Conservation (phyloP, 768 basidiomycete genomes). For the Heimioporus sp. region DNA sequence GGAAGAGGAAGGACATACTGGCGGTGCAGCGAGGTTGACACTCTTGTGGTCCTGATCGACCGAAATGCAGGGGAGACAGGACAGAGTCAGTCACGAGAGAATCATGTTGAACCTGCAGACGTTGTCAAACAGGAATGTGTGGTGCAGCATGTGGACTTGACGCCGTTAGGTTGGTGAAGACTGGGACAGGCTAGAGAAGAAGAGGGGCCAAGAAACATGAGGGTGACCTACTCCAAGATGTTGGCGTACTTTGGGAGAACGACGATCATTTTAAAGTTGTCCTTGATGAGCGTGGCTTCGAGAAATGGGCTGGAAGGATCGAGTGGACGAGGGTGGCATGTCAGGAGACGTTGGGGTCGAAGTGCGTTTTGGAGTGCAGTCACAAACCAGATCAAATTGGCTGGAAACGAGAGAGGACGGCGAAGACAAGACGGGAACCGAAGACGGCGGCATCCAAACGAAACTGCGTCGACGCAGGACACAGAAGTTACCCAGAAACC, state of each 20-base stretch:
- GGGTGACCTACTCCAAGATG: conserved; percentile 96
- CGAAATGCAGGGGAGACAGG: too few relatives aligned
- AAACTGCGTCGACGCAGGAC: conserved; percentile 32
- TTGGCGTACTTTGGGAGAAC: conserved; percentile 94
- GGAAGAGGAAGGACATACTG: too few relatives aligned
- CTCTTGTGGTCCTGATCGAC: too few relatives aligned
- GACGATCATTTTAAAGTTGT: conserved; percentile 98
- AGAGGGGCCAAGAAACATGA: conserved; percentile 42
- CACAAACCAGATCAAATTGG: conserved; percentile 73
- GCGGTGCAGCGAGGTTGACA: too few relatives aligned
- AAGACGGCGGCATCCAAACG: conserved; percentile 42
- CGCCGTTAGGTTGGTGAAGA: conserved; percentile 92
- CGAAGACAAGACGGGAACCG: conserved; percentile 48
- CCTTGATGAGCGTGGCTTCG: conserved; percentile 93
- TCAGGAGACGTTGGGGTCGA: conserved; percentile 70
- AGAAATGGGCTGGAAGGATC: conserved; percentile 95
- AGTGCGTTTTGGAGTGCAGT: conserved; percentile 68
- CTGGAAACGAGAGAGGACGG: too few relatives aligned
- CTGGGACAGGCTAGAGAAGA: conserved; percentile 37
- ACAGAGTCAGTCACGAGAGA: neutral
- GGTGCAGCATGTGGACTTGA: conserved; percentile 90
- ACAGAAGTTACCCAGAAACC: conserved; percentile 52
- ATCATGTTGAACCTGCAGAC: conserved; percentile 81
- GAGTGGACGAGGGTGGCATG: conserved; percentile 52
- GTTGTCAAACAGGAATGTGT: conserved; percentile 87